Conservation (phyloP, 2,329 filamentous ascomycete species). For the Nemania sp. region DNA sequence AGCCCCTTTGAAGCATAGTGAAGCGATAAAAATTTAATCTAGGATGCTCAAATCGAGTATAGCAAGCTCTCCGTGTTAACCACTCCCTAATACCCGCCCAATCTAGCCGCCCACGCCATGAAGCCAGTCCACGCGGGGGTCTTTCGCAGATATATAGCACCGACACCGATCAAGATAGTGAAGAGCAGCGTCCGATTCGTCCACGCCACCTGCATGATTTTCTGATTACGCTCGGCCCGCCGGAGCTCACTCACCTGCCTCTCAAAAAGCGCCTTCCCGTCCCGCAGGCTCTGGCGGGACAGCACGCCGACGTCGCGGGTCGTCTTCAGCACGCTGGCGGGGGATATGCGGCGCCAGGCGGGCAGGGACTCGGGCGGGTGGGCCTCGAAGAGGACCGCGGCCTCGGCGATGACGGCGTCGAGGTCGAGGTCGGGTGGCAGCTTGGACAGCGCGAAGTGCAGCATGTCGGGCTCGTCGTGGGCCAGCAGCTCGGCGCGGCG, state of each 20-base stretch:
- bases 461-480: constrained; percentile 88
- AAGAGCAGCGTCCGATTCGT: constrained; percentile 73
- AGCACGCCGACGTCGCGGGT: constrained; percentile 67
- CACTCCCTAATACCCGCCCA: constrained; percentile 4
- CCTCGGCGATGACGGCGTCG: constrained; percentile 77
- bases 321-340: constrained; percentile 86
- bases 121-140: constrained; percentile 51
- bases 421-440: constrained; percentile 84
- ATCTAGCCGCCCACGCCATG: constrained; percentile 41
- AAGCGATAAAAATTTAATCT: not conserved
- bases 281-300: constrained; percentile 67
- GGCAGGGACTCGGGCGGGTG: constrained; percentile 80
- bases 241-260: constrained; percentile 79
- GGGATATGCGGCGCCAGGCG: constrained; percentile 79
- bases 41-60: not conserved
- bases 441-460: constrained; percentile 88
- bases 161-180: constrained; percentile 73
- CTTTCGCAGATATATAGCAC: constrained; percentile 76
- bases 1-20: not conserved
- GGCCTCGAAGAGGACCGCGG: constrained; percentile 71
- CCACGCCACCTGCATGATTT: constrained; percentile 65
- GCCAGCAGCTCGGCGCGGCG: constrained; percentile 85
- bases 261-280: constrained; percentile 76
- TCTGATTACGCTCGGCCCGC: constrained; percentile 70
- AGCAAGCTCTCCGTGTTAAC: not conserved